Percentiles rank a stretch among this genome's conserved stretches.
Conservation (phyloP, 495 filamentous ascomycete genomes). For the Beverwykella pulmonaria region DNA sequence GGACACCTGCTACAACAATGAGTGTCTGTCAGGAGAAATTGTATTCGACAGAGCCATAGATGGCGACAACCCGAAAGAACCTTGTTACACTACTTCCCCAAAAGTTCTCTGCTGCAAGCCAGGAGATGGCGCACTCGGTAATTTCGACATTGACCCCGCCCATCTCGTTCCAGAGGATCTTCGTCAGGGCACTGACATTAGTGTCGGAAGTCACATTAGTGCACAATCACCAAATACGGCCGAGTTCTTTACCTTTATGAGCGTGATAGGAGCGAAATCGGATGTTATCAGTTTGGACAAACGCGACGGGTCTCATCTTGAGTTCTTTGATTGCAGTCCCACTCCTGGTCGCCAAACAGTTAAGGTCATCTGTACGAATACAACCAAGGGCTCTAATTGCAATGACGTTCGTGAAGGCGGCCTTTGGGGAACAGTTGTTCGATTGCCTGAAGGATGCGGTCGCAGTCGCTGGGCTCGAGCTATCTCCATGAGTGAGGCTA, state of each 20-base stretch:
- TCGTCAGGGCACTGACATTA: background rate
- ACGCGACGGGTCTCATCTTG: slow-evolving; percentile 5
- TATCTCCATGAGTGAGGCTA: background rate
- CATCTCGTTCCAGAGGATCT: slow-evolving; percentile 6
- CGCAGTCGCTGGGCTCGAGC: background rate
- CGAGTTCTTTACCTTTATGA: slow-evolving; percentile 9
- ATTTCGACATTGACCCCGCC: slow-evolving; percentile 1
- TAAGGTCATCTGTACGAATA: slow-evolving; percentile 2
- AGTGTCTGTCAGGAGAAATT: slow-evolving; percentile 1
- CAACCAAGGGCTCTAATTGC: background rate
- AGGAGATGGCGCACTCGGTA: background rate
- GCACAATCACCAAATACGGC: background rate
- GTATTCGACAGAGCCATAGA: background rate
- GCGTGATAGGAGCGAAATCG: background rate
- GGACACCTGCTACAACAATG: background rate
- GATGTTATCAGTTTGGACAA: slow-evolving; percentile 7
- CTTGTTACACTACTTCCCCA: background rate
- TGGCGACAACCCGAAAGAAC: background rate
- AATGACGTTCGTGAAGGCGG: background rate
- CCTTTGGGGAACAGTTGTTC: slow-evolving; percentile 2
- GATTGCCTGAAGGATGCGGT: background rate
- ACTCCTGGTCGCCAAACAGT: background rate
- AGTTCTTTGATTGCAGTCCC: slow-evolving; percentile 3
- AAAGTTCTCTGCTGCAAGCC: slow-evolving; percentile 3
- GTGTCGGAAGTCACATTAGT: slow-evolving; percentile 2